Base-by-base conservation (phyloP, 2,329 filamentous ascomycete genomes). In the Ophiostoma piceae region DNA sequence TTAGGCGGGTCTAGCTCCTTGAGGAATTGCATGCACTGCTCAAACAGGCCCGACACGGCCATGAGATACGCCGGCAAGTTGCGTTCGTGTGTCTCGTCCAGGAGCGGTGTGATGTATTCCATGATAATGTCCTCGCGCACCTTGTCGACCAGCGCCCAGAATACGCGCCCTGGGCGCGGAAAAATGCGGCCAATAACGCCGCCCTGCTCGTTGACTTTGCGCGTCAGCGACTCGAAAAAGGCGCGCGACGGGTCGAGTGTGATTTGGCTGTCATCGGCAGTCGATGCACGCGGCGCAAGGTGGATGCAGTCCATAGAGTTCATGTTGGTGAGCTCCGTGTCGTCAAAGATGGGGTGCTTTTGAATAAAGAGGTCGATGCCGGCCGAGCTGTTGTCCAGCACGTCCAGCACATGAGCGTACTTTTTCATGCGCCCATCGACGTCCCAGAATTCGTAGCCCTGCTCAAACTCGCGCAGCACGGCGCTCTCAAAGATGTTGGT, bases 381-480 rank as follows among this genome's bases (percentile, higher is more conserved):
- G 16, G 90, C 89, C 57, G 85, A 84, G 19, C 92, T 93, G 35
- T 92, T 92, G 77, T 96, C 96, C 64, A 99, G 83, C 1, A 86
- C 85, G 71, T 91, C 88, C 70, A 99, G 81, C 19, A 99, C 93
- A 74, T 92, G 88, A 1, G 94, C 94, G 79, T 97, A 98, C 76
- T 91, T 87, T 74, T 86, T 88, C 94, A 98, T 97, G 69, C 89
- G 85, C 1, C 92, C 93, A 73, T 96, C 91, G 69, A 96, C 88
- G 77, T 99, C 94, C 81, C 90, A 91, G 62, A 88, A 89, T 77
- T 95, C 92, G 74, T 96, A 96, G 3, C 92, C 95, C 76, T 95
- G 91, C 79, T 96, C 91, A 74, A 99, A 99, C 78, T 99, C 95
- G 67, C 91, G 87, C 68, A 97, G 81, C 3, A 96, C 94, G 3